Conservation (phyloP, 768 basidiomycete genomes). For the Solioccasus polychromus region DNA sequence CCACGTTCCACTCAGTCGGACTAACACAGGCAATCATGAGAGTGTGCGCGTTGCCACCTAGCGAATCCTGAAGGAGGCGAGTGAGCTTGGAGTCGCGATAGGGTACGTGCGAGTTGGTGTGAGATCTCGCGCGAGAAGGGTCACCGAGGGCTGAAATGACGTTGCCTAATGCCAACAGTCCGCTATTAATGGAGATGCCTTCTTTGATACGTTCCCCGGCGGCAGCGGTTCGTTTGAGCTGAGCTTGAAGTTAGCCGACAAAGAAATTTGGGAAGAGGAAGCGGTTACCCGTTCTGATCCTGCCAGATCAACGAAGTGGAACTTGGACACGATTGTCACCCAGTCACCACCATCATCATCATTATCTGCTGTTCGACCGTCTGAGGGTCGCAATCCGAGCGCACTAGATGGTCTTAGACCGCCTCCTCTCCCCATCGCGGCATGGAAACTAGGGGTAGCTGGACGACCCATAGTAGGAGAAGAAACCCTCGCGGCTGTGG, state of each 20-base stretch:
- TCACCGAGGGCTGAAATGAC: slow-evolving; percentile 98
- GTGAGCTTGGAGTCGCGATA: slow-evolving; percentile 99
- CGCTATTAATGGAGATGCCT: slow-evolving; percentile 98
- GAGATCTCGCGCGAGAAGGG: slow-evolving; percentile 79
- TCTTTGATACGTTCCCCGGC: slow-evolving; percentile 96
- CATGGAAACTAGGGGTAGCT: slow-evolving; percentile 73
- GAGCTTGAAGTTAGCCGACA: slow-evolving; percentile 20
- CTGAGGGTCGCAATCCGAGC: slow-evolving; percentile 63
- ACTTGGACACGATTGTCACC: slow-evolving; percentile 90
- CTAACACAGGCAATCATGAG: slow-evolving; percentile 99
- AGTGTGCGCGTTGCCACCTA: slow-evolving; percentile 96
- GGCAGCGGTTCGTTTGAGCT: slow-evolving; percentile 96
- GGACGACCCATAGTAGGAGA: slow-evolving; percentile 81
- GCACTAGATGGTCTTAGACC: slow-evolving; percentile 75
- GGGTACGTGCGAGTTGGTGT: slow-evolving; percentile 86
- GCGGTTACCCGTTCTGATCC: slow-evolving; percentile 83
- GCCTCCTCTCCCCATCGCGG: slow-evolving; percentile 68
- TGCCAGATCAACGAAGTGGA: slow-evolving; percentile 97
- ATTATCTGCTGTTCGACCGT: slow-evolving; percentile 32
- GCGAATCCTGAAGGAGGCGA: slow-evolving; percentile 71
- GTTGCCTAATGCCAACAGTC: slow-evolving; percentile 93
- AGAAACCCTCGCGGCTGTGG: slow-evolving; percentile 45
- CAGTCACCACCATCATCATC: slow-evolving; percentile 79
- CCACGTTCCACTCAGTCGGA: slow-evolving; percentile 92
- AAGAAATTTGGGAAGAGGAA: slow-evolving; percentile 4